These are phyloP conservation scores for Nothomitra cinnamomea DNA, from an alignment of 2,329 filamentous ascomycete genomes.

Conservation along the genomic window DNA sequence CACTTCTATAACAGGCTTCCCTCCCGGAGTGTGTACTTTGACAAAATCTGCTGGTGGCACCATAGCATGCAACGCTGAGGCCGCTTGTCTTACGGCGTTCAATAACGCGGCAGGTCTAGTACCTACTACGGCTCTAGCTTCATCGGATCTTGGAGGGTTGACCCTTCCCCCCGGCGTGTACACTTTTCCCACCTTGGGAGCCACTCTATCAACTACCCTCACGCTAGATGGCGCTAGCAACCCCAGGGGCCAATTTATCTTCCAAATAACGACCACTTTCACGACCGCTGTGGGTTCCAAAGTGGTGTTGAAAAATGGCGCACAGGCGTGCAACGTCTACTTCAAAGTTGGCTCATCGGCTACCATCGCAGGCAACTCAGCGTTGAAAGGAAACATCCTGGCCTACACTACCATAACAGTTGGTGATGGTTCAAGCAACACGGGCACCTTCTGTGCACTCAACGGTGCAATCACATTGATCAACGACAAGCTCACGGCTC, in stretches of 20 bases:
- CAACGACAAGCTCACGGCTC: slow-evolving; percentile 1
- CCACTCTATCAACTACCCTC: slow-evolving; percentile 4
- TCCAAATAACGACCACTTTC: slow-evolving; percentile 9
- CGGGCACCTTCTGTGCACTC: slow-evolving; percentile 1
- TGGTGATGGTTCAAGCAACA: background rate
- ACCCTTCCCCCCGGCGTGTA: slow-evolving; percentile 9
- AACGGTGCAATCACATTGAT: slow-evolving; percentile 4
- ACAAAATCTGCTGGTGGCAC: background rate
- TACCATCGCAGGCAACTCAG: background rate
- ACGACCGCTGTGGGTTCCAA: slow-evolving; percentile 6
- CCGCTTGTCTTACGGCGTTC: slow-evolving; percentile 8
- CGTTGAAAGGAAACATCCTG: slow-evolving; percentile 2
- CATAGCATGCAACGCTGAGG: background rate
- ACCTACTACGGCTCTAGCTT: slow-evolving; percentile 3
- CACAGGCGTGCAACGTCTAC: slow-evolving; percentile 12
- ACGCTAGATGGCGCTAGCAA: slow-evolving; percentile 10
- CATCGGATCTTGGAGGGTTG: slow-evolving; percentile 9
- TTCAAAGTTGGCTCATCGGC: slow-evolving; percentile 11
- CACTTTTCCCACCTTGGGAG: background rate
- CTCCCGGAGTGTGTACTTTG: slow-evolving; percentile 7
- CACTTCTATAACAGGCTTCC: slow-evolving; percentile 11
- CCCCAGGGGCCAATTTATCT: slow-evolving; percentile 11
- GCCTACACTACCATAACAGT: slow-evolving; percentile 3
- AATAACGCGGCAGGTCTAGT: slow-evolving; percentile 3
- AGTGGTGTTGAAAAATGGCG: slow-evolving; percentile 10